These are phyloP conservation scores for Cucurbita ficifolia DNA, from an alignment of 306 rosid species.

Conservation along the genomic window DNA sequence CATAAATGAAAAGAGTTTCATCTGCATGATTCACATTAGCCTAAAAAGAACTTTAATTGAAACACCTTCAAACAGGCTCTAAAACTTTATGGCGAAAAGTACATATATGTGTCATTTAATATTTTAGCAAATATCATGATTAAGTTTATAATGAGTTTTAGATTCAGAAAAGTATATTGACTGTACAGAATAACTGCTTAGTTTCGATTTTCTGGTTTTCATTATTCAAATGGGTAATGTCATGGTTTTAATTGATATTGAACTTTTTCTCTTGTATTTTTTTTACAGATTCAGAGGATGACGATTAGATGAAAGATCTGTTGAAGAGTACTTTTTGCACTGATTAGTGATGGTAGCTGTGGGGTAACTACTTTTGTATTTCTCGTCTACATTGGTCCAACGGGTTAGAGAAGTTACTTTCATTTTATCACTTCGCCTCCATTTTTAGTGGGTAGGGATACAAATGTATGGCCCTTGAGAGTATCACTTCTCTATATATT, in stretches of 20 bases:
- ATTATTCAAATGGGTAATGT: background rate
- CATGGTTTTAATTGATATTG: background rate
- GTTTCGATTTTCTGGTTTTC: background rate
- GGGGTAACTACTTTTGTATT: conserved; percentile 15
- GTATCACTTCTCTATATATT: background rate
- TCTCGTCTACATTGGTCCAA: background rate
- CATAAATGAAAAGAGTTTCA: background rate
- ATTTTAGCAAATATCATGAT: background rate
- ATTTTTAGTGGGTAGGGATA: background rate
- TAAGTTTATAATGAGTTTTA: background rate
- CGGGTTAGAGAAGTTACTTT: conserved; percentile 1
- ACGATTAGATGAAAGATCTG: conserved; percentile 39
- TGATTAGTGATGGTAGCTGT: conserved; percentile 22
- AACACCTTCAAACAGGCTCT: background rate
- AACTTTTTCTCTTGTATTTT: background rate
- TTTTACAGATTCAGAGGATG: conserved; percentile 85
- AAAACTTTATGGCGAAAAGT: background rate
- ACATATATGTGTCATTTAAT: background rate
- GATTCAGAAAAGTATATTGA: background rate
- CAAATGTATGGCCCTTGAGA: background rate
- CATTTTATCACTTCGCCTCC: background rate
- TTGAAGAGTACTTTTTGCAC: conserved; percentile 11
- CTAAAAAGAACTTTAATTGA: background rate
- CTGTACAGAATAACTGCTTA: background rate
- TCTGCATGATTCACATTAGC: background rate